Evolutionary conservation across 768 basidiomycete genomes (phyloP).

Genomic region (Termitomyces sp.): DNA sequence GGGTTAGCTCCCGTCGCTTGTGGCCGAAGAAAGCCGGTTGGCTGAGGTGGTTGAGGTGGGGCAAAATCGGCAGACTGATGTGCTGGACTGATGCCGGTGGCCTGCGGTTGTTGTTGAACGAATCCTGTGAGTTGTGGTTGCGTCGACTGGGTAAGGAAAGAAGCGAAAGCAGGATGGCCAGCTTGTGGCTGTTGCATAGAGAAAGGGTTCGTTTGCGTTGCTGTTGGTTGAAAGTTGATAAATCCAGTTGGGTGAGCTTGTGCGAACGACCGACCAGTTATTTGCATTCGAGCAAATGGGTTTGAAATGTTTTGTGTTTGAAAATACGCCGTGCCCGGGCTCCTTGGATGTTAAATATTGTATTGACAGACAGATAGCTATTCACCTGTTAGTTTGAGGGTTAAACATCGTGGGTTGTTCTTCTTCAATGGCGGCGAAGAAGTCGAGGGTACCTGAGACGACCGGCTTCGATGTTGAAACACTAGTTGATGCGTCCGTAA

Average conservation of each 20-base stretch:
- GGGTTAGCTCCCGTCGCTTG: slow-evolving; percentile 71
- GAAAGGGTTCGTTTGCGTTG: slow-evolving; percentile 45
- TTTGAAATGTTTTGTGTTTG: slow-evolving; percentile 62
- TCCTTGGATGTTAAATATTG: slow-evolving; percentile 16
- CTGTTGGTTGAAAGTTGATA: slow-evolving; percentile 42
- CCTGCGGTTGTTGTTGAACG: slow-evolving; percentile 26
- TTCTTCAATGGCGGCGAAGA: slow-evolving; percentile 85
- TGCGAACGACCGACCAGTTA: slow-evolving; percentile 45
- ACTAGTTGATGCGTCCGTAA: slow-evolving; percentile 13
- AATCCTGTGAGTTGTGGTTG: slow-evolving; percentile 31
- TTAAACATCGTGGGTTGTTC: slow-evolving; percentile 72
- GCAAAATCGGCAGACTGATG: slow-evolving; percentile 29
- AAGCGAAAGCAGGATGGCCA: slow-evolving; percentile 47
- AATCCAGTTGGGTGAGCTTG: slow-evolving; percentile 57
- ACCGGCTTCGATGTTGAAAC: slow-evolving; percentile 9
- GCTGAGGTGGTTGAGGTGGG: slow-evolving; percentile 18
- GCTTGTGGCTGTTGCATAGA: slow-evolving; percentile 33
- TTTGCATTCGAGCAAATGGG: slow-evolving; percentile 68
- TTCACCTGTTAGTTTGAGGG: slow-evolving; percentile 53
- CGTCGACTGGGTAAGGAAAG: slow-evolving; percentile 46
- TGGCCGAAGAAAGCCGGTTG: slow-evolving; percentile 41
- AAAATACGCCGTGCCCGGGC: slow-evolving; percentile 45
- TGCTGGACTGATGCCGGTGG: slow-evolving; percentile 19
- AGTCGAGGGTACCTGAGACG: slow-evolving; percentile 50
- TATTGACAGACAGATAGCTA: neutral